Conservation (phyloP, 345 rosid species). For the Brassica cretica region DNA sequence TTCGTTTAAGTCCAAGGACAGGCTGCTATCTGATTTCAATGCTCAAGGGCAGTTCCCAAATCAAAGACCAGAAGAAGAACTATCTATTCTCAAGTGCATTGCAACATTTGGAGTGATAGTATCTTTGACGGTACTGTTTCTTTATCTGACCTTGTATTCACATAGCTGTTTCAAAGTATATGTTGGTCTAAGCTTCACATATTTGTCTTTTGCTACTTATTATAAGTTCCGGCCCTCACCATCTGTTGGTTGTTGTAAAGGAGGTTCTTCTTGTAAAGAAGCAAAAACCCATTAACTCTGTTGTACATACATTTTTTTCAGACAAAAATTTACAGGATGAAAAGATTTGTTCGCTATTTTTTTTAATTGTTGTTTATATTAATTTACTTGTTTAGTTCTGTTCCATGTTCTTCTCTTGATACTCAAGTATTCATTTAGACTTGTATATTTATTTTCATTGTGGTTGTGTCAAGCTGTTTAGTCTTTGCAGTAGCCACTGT, state of each 20-base stretch:
- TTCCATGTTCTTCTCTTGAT: conserved; percentile 10
- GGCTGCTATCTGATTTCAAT: conserved; percentile 59
- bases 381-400: background rate
- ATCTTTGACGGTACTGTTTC: conserved; percentile 53
- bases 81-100: conserved; percentile 53
- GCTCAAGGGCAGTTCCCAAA: conserved; percentile 59
- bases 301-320: conserved; percentile 37
- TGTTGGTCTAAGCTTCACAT: conserved; percentile 58
- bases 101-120: conserved; percentile 50
- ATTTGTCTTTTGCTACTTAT: conserved; percentile 52
- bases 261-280: conserved; percentile 31
- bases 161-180: conserved; percentile 56
- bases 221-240: conserved; percentile 49
- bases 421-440: background rate
- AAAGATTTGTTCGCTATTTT: background rate
- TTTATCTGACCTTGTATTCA: conserved; percentile 59
- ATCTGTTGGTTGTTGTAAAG: conserved; percentile 32
- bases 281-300: conserved; percentile 30
- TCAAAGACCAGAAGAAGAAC: conserved; percentile 47
- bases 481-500: background rate
- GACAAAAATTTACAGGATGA: conserved; percentile 28
- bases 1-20: conserved; percentile 62
- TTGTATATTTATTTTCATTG: background rate
- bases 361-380: conserved; percentile 5
- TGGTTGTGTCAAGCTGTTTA: background rate